phyloP scores from a whole-genome alignment of 106 monocot species.

The Narthecium ossifragum region DNA sequence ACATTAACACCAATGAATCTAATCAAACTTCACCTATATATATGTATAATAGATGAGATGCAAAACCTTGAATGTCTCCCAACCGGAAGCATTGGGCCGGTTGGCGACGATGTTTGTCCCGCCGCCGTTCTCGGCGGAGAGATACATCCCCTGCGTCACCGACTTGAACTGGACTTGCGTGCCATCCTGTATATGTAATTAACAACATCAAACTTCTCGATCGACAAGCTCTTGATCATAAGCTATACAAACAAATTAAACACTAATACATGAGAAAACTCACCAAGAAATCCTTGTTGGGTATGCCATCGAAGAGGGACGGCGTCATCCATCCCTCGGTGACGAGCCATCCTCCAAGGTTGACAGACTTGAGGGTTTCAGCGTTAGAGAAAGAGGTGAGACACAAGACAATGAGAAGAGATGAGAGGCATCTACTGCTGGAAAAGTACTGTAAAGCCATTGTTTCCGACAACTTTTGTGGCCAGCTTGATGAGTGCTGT shows the following conservation, averaged over 20 bases:
- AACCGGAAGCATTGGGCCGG: conserved; percentile 22
- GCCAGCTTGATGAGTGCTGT: no score
- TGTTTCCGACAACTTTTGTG: no score
- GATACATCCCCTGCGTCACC: conserved; percentile 20
- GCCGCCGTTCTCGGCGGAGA: conserved; percentile 26
- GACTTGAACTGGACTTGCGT: conserved; percentile 35
- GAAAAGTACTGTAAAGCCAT: no score
- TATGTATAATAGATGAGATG: no score
- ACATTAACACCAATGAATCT: no score
- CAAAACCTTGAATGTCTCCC: conserved; percentile 38
- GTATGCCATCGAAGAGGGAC: conserved; percentile 64
- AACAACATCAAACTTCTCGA: background rate
- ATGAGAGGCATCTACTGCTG: no score
- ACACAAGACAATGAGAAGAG: no score
- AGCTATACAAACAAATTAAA: background rate
- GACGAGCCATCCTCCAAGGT: conserved; percentile 85
- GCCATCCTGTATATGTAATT: conserved; percentile 15
- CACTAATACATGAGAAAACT: background rate
- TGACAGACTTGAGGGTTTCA: conserved; percentile 42
- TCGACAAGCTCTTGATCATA: background rate
- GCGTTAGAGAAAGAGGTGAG: background rate
- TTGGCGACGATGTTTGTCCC: conserved; percentile 31
- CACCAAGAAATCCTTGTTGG: conserved; percentile 68
- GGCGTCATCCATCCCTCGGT: conserved; percentile 85
- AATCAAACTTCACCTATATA: no score